Conservation (phyloP, 768 basidiomycete species). For the Mycena galericulata region DNA sequence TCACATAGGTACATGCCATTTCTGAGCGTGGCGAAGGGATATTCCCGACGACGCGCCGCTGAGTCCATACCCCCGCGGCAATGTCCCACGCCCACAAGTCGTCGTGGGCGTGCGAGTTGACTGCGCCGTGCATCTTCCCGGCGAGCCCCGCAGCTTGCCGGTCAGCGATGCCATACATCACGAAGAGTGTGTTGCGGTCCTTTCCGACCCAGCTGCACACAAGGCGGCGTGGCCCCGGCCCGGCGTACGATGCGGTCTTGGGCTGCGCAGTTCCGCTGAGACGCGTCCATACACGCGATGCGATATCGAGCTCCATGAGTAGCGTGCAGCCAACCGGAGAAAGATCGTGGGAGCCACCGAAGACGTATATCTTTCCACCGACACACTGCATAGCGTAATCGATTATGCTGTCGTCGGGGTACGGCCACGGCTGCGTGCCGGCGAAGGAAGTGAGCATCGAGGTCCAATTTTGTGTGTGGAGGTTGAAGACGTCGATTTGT, state of each 20-base stretch:
- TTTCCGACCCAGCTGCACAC: conserved; percentile 50
- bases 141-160: conserved; percentile 41
- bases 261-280: conserved; percentile 37
- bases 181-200: conserved; percentile 44
- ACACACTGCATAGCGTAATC: conserved; percentile 42
- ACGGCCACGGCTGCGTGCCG: conserved; percentile 39
- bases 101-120: conserved; percentile 34
- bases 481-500: conserved; percentile 50
- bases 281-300: conserved; percentile 41
- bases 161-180: conserved; percentile 52
- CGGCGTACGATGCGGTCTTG: conserved; percentile 30
- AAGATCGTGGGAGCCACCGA: conserved; percentile 47
- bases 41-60: conserved; percentile 46
- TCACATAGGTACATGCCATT: conserved; percentile 44
- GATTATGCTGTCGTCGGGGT: conserved; percentile 27
- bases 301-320: conserved; percentile 46
- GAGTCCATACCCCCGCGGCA: conserved; percentile 40
- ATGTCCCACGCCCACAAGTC: conserved; percentile 51
- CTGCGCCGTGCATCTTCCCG: conserved; percentile 39
- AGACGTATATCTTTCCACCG: conserved; percentile 51
- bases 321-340: conserved; percentile 49
- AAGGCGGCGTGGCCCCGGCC: conserved; percentile 49
- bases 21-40: conserved; percentile 47
- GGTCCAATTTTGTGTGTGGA: conserved; percentile 49
- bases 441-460: conserved; percentile 41